Percentiles rank a stretch among this genome's conserved stretches.
Evolutionary conservation across 2,329 filamentous ascomycete genomes (phyloP).

Genomic region (Macroventuria anomochaeta): DNA sequence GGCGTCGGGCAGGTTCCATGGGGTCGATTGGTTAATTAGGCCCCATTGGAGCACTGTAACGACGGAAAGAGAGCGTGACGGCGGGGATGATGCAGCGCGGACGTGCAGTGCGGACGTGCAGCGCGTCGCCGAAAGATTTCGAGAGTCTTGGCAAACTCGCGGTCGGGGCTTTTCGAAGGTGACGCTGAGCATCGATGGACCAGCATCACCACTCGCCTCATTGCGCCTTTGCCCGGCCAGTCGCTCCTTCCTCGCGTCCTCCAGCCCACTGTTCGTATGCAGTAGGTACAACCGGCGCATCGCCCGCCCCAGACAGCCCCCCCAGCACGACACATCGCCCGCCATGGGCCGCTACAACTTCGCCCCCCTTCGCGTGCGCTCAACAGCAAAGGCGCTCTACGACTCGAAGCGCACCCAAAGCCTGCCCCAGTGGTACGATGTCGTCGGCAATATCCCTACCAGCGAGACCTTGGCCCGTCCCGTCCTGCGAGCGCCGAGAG

Average conservation of each 20-base stretch:
- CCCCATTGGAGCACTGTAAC: slow-evolving; percentile 24
- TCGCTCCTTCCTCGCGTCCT: background rate
- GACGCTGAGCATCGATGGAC: background rate
- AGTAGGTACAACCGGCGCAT: background rate
- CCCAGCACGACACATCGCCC: background rate
- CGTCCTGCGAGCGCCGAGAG: slow-evolving; percentile 55
- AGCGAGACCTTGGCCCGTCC: slow-evolving; percentile 66
- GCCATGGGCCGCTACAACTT: slow-evolving; percentile 61
- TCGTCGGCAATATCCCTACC: slow-evolving; percentile 65
- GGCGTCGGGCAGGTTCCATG: slow-evolving; percentile 27
- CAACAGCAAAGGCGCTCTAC: slow-evolving; percentile 58
- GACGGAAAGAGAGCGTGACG: background rate
- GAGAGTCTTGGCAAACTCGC: slow-evolving; percentile 39
- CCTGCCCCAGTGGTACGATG: slow-evolving; percentile 64
- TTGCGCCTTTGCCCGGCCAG: slow-evolving; percentile 7
- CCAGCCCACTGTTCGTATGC: background rate
- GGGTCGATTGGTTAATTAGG: slow-evolving; percentile 17
- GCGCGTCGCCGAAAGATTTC: slow-evolving; percentile 25
- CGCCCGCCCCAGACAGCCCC: background rate
- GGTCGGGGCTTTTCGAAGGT: slow-evolving; percentile 10
- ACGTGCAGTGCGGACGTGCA: slow-evolving; percentile 13
- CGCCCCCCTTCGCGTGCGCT: slow-evolving; percentile 59
- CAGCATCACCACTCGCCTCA: background rate
- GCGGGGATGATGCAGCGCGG: slow-evolving; percentile 1
- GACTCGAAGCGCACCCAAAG: slow-evolving; percentile 50